A percentile compares a stretch with the other conserved stretches of the same genome.
Evolutionary conservation across 2,329 filamentous ascomycete species (phyloP).

Genomic region (Penicillium polonicum): DNA sequence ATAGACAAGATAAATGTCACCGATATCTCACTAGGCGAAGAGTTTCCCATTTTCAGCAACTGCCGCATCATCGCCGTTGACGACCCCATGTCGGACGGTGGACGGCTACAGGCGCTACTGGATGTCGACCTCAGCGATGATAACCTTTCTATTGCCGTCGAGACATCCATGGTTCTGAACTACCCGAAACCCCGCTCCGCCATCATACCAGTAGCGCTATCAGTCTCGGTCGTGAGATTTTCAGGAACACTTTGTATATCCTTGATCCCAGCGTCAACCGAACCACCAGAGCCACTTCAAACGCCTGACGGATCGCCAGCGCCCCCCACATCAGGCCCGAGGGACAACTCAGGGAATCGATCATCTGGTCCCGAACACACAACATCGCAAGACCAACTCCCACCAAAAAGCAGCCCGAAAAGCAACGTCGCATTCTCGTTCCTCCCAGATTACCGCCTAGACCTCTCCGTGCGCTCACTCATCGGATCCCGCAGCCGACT

Average conservation of each 20-base stretch:
- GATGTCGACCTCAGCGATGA: constrained; percentile 91
- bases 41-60: constrained; percentile 98
- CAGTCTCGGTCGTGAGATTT: constrained; percentile 89
- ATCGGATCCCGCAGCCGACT: constrained; percentile 62
- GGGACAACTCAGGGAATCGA: neutral
- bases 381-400: constrained; percentile 17
- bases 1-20: constrained; percentile 91
- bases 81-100: constrained; percentile 59
- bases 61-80: constrained; percentile 87
- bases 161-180: constrained; percentile 91
- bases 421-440: constrained; percentile 96
- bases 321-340: constrained; percentile 23
- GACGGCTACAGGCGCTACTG: constrained; percentile 87
- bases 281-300: constrained; percentile 36
- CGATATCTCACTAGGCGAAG: constrained; percentile 89
- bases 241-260: constrained; percentile 92
- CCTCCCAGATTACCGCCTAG: constrained; percentile 61
- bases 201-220: constrained; percentile 84
- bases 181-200: constrained; percentile 89
- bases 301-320: constrained; percentile 35
- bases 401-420: constrained; percentile 56
- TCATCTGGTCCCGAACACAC: constrained; percentile 8
- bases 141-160: constrained; percentile 89
- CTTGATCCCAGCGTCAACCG: constrained; percentile 69
- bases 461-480: constrained; percentile 63